phyloP scores from a whole-genome alignment of 2,329 filamentous ascomycete genomes.

The Arthrobotrys sphaeroides region DNA sequence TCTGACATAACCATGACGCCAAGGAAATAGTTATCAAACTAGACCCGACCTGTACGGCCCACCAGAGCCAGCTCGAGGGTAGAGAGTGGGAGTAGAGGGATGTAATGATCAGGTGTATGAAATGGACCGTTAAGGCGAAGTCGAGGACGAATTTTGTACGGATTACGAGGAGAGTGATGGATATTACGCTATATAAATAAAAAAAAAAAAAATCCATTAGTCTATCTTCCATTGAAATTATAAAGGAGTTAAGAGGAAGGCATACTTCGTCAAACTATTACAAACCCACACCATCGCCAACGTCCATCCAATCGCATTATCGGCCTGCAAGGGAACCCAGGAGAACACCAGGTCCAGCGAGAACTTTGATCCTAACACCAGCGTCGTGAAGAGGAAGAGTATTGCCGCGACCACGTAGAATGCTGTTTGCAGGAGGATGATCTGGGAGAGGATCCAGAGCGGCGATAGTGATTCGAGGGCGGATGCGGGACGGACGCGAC shows the following conservation, averaged over 20 bases:
- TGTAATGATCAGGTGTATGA: conserved; percentile 80
- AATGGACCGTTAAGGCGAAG: conserved; percentile 88
- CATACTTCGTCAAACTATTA: conserved; percentile 61
- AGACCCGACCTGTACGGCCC: conserved; percentile 73
- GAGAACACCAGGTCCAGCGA: conserved; percentile 66
- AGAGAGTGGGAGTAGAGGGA: conserved; percentile 80
- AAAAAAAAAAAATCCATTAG: conserved; percentile 17
- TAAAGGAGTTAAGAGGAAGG: not conserved
- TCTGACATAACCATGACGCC: conserved; percentile 90
- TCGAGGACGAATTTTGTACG: conserved; percentile 95
- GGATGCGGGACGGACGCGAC: conserved; percentile 68
- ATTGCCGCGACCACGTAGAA: conserved; percentile 68
- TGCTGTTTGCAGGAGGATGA: conserved; percentile 68
- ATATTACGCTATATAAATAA: conserved; percentile 72
- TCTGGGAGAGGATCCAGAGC: conserved; percentile 70
- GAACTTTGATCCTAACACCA: conserved; percentile 69
- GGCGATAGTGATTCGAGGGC: conserved; percentile 71
- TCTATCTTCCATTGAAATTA: not conserved
- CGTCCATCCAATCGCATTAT: conserved; percentile 72
- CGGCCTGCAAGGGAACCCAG: conserved; percentile 69
- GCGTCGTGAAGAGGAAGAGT: conserved; percentile 69
- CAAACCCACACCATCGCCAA: conserved; percentile 69
- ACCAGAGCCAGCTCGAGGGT: conserved; percentile 86
- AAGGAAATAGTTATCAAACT: conserved; percentile 73
- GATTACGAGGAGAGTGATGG: conserved; percentile 82